A percentile compares a stretch with the other conserved stretches of the same genome.
Conservation (phyloP, 768 basidiomycete genomes). For the Wakefieldia striispora region DNA sequence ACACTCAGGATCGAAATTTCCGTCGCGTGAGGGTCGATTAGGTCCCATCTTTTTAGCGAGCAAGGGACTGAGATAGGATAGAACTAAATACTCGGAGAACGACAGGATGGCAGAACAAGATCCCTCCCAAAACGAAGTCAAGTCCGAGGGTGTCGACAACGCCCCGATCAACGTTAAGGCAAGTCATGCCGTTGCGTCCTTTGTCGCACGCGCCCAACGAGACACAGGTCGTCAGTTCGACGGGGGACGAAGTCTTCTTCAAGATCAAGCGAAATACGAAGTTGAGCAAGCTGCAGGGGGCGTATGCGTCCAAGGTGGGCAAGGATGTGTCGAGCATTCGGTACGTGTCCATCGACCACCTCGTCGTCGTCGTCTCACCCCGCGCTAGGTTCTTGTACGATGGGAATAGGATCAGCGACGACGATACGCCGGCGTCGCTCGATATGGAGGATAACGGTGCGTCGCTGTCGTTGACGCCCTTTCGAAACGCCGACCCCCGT, state of each 20-base stretch:
- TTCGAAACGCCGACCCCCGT: conserved; percentile 6
- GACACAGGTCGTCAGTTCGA: conserved; percentile 64
- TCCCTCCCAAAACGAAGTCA: too few relatives aligned
- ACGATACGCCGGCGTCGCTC: conserved; percentile 80
- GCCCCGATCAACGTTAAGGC: conserved; percentile 82
- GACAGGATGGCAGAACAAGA: too few relatives aligned
- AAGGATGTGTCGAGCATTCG: conserved; percentile 86
- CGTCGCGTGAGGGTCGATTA: too few relatives aligned
- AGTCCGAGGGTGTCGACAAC: conserved; percentile 30
- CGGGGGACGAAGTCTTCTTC: conserved; percentile 91
- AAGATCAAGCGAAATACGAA: conserved; percentile 95
- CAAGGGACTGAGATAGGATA: too few relatives aligned
- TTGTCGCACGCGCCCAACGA: background rate
- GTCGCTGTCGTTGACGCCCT: conserved; percentile 23
- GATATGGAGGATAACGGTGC: conserved; percentile 89
- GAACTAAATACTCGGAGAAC: too few relatives aligned
- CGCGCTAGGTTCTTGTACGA: conserved; percentile 97
- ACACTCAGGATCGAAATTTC: too few relatives aligned
- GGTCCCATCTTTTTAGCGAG: too few relatives aligned
- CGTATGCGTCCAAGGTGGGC: conserved; percentile 90
- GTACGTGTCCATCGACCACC: conserved; percentile 50
- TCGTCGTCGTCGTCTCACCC: too few relatives aligned
- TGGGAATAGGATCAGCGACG: conserved; percentile 79
- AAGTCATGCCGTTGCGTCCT: conserved; percentile 48
- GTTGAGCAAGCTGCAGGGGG: conserved; percentile 88